Percentiles rank a stretch among this genome's conserved stretches.
phyloP scores from a whole-genome alignment of 176 grass and related monocot species.

The Dactylis glomerata region DNA sequence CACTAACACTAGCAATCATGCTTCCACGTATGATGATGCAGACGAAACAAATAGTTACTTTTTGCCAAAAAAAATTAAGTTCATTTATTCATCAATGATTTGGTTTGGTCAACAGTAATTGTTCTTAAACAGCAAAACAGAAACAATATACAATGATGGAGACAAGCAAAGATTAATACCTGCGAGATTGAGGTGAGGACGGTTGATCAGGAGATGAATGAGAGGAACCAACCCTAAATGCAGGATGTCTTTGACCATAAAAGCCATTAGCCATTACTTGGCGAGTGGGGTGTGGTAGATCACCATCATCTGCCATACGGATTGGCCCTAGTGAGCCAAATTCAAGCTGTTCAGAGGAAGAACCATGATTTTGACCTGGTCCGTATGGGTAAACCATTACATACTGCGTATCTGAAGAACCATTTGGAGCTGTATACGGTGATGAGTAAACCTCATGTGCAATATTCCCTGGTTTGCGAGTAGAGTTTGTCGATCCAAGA shows the following conservation, averaged over 20 bases:
- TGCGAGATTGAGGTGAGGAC: conserved; percentile 56
- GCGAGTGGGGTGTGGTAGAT: conserved; percentile 15
- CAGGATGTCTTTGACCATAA: conserved; percentile 50
- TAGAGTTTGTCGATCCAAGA: conserved; percentile 45
- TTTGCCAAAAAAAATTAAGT: conserved; percentile 5
- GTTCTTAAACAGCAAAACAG: not conserved
- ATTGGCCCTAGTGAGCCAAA: conserved; percentile 68
- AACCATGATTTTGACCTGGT: conserved; percentile 35
- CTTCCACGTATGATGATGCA: not conserved
- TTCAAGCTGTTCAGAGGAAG: conserved; percentile 55
- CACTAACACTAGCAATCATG: too few species aligned
- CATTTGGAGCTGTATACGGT: conserved; percentile 44
- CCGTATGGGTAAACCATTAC: conserved; percentile 58
- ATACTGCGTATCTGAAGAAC: conserved; percentile 36
- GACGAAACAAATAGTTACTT: conserved; percentile 1
- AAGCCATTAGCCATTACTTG: conserved; percentile 42
- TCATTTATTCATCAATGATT: not conserved
- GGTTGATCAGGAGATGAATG: conserved; percentile 75
- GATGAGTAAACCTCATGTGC: conserved; percentile 53
- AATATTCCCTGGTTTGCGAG: conserved; percentile 37
- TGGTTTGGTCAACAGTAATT: not conserved
- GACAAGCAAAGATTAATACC: conserved; percentile 37
- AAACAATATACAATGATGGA: conserved; percentile 19
- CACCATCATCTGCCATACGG: conserved; percentile 36
- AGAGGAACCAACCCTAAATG: conserved; percentile 56